Conservation (phyloP, 2,329 filamentous ascomycete genomes). For the Colletotrichum kahawae region DNA sequence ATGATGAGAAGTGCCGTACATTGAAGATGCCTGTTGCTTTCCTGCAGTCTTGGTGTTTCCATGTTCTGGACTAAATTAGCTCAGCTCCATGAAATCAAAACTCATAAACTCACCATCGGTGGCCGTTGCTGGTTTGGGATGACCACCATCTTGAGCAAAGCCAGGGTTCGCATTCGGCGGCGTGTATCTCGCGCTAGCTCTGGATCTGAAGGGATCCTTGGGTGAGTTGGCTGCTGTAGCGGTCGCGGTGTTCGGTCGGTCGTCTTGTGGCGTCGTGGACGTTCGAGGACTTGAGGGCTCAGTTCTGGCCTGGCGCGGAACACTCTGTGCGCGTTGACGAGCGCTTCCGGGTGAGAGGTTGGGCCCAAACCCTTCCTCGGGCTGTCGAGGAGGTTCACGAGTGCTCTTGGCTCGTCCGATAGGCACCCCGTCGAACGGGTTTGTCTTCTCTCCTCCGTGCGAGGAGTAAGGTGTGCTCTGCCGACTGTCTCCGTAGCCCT, state of each 20-base stretch:
- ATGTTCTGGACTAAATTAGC: neutral
- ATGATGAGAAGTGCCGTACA: conserved; percentile 46
- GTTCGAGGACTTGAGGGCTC: conserved; percentile 14
- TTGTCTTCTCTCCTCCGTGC: conserved; percentile 63
- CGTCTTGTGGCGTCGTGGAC: conserved; percentile 11
- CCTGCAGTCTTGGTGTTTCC: conserved; percentile 1
- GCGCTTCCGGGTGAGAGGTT: conserved; percentile 24
- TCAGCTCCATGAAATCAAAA: neutral
- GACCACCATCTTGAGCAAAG: neutral
- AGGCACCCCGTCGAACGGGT: conserved; percentile 55
- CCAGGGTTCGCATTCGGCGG: conserved; percentile 11
- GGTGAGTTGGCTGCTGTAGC: conserved; percentile 13
- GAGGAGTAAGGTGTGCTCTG: conserved; percentile 62
- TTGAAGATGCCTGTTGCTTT: conserved; percentile 42
- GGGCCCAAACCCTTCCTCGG: conserved; percentile 23
- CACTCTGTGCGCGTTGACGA: conserved; percentile 36
- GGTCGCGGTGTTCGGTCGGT: conserved; percentile 10
- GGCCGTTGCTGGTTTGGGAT: neutral
- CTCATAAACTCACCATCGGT: neutral
- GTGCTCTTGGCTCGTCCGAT: conserved; percentile 53
- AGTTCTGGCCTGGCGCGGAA: conserved; percentile 24
- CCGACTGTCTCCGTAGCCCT: conserved; percentile 51
- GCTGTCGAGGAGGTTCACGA: conserved; percentile 38
- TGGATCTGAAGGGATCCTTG: conserved; percentile 19
- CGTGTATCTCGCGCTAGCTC: conserved; percentile 23